phyloP scores from a whole-genome alignment of 2,329 filamentous ascomycete genomes.

The Tolypocladium paradoxum region DNA sequence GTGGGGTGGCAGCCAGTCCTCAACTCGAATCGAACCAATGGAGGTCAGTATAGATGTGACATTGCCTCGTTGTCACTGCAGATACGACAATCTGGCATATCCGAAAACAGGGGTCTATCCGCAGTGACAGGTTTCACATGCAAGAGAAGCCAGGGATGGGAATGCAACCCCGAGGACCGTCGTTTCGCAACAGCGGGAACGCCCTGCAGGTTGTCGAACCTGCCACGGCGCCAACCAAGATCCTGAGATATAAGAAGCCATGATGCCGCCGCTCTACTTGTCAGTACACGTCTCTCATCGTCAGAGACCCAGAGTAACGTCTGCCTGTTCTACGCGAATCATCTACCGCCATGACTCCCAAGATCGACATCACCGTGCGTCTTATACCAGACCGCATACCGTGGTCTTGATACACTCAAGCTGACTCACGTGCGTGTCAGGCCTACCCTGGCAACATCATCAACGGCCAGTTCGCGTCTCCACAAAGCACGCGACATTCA shows the following conservation, averaged over 20 bases:
- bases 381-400: background rate
- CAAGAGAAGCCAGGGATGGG: background rate
- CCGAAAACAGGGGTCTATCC: background rate
- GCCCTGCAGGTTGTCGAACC: background rate
- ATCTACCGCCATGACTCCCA: background rate
- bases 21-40: background rate
- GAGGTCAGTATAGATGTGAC: background rate
- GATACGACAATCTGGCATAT: background rate
- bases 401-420: background rate
- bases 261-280: background rate
- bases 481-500: conserved; percentile 7
- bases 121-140: background rate
- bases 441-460: conserved; percentile 10
- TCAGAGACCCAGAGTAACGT: too few species aligned
- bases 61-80: background rate
- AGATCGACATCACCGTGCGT: background rate
- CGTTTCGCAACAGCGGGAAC: background rate
- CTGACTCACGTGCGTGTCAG: background rate
- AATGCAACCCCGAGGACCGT: background rate
- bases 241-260: background rate
- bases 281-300: too few species aligned
- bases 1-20: too few species aligned
- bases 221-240: background rate
- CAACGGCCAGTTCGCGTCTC: conserved; percentile 11
- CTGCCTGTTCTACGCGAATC: background rate